These are phyloP conservation scores for Hypoxylon sp. DNA, from an alignment of 2,329 filamentous ascomycete genomes.

Conservation along the genomic window DNA sequence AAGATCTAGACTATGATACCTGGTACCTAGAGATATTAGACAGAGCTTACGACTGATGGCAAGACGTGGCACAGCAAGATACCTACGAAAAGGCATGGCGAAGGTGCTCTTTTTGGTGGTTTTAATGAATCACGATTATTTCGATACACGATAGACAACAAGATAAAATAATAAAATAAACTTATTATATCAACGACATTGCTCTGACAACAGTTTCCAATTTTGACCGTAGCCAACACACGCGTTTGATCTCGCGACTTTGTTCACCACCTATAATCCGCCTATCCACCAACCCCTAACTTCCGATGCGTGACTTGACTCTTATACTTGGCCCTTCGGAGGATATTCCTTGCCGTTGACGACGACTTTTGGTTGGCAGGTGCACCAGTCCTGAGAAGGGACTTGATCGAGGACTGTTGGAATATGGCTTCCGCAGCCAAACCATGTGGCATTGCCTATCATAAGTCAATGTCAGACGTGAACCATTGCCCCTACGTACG, in stretches of 20 bases:
- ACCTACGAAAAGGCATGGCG: neutral
- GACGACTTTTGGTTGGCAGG: constrained; percentile 75
- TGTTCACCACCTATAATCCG: neutral
- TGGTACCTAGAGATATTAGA: constrained; percentile 3
- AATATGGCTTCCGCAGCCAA: constrained; percentile 75
- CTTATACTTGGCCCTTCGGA: constrained; percentile 66
- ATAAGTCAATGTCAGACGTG: constrained; percentile 18
- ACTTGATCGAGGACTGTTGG: constrained; percentile 73
- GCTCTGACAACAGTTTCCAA: neutral
- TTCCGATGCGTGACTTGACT: neutral
- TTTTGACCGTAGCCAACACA: neutral
- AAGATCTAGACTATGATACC: constrained; percentile 45
- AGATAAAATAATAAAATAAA: constrained; percentile 1
- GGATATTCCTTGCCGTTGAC: constrained; percentile 74
- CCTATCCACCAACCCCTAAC: neutral
- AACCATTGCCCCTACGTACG: neutral
- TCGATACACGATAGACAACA: constrained; percentile 2
- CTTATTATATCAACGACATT: neutral
- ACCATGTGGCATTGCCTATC: constrained; percentile 73
- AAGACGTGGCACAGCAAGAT: too few relatives aligned
- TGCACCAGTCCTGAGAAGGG: constrained; percentile 72
- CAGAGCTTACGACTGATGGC: constrained; percentile 1
- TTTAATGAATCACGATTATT: neutral
- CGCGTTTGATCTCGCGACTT: neutral
- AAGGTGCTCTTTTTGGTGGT: neutral